These are phyloP conservation scores for Plasmodium billcollinsi DNA, from an alignment of 169 alveolate species.

Conservation along the genomic window DNA sequence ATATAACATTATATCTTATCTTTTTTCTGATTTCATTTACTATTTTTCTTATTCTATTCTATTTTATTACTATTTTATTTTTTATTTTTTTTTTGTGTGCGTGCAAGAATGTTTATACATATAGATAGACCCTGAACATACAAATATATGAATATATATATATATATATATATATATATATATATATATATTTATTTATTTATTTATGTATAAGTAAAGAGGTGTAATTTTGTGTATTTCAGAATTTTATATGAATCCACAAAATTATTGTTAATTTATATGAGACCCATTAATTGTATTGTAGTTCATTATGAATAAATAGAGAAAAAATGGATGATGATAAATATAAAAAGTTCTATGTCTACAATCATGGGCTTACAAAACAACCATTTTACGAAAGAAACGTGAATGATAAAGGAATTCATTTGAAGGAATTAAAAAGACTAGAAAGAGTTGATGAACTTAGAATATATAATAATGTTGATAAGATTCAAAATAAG, in stretches of 20 bases:
- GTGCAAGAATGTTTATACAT: neutral
- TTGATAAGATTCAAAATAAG: neutral
- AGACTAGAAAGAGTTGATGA: neutral
- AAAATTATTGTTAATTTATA: neutral
- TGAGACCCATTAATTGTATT: neutral
- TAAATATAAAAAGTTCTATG: conserved; percentile 17
- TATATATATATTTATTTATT: neutral
- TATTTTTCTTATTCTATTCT: neutral
- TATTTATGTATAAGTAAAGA: neutral
- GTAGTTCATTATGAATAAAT: neutral
- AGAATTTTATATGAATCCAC: neutral
- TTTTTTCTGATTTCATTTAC: too few relatives aligned
- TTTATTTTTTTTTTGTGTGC: conserved; percentile 8
- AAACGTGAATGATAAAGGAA: neutral
- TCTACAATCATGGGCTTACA: conserved; percentile 18
- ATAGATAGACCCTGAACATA: neutral
- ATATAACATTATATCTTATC: too few relatives aligned
- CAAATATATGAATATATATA: neutral
- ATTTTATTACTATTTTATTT: neutral
- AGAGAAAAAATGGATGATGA: conserved; percentile 19
- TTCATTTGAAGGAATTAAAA: neutral
- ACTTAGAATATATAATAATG: neutral
- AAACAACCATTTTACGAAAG: neutral
- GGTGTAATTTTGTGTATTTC: neutral
- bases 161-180: neutral